Evolutionary conservation across 192 early-diverging fungal genomes (phyloP).

Genomic region (Podila verticillata): DNA sequence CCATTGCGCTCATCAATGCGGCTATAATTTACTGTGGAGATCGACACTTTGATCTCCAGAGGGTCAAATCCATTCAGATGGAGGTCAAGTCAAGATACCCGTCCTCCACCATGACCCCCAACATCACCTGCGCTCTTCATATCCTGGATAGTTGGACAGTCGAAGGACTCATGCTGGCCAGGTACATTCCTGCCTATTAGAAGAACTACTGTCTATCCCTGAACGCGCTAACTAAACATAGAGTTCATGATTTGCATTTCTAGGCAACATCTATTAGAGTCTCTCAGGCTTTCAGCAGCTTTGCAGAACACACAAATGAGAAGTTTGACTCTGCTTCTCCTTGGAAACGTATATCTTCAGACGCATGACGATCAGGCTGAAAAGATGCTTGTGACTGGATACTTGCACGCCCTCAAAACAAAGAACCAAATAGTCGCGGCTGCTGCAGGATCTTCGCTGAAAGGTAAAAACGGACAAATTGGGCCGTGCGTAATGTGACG

Average conservation of each 20-base stretch:
- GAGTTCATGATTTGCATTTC: background rate
- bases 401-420: slow-evolving; percentile 36
- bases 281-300: slow-evolving; percentile 41
- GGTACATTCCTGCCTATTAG: slow-evolving; percentile 22
- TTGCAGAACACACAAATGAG: slow-evolving; percentile 52
- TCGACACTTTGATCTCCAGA: slow-evolving; percentile 9
- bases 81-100: slow-evolving; percentile 23
- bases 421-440: slow-evolving; percentile 29
- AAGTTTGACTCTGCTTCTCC: slow-evolving; percentile 40
- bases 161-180: slow-evolving; percentile 30
- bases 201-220: slow-evolving; percentile 2
- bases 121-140: slow-evolving; percentile 26
- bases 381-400: slow-evolving; percentile 52
- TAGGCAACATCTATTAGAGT: slow-evolving; percentile 56
- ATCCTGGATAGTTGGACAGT: slow-evolving; percentile 42
- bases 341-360: slow-evolving; percentile 49
- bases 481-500: background rate
- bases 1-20: slow-evolving; percentile 31
- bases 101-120: slow-evolving; percentile 7
- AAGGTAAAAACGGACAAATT: slow-evolving; percentile 20
- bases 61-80: slow-evolving; percentile 15
- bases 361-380: slow-evolving; percentile 59
- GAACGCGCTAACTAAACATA: background rate
- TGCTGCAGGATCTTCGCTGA: slow-evolving; percentile 33
- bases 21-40: slow-evolving; percentile 39